Base-by-base conservation (phyloP, 495 filamentous ascomycete species). In the Penicillium nucicola region DNA sequence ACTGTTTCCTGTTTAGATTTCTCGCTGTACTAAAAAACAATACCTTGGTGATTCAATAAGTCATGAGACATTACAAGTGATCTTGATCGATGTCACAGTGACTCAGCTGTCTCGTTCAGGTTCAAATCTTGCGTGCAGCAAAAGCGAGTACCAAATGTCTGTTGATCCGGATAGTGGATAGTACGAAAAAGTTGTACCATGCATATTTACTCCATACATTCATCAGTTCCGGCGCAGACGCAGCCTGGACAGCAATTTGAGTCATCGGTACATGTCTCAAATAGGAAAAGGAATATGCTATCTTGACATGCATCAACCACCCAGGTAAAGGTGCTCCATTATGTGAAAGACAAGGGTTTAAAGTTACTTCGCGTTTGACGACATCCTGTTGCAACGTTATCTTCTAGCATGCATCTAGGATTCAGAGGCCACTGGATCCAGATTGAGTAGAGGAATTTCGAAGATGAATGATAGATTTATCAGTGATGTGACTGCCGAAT, bases 201-300 rank as follows among this genome's bases (percentile, higher is more conserved):
- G 33, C 41, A 38, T 30, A 45, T 49, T 35, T 48, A 45, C 55
- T 50, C 50, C 45, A 39, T 48, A 46, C 38, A 17, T 41, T 10
- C 15, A 18, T 25, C 23, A 6, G 23, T 22, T 35, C 18, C 23
- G 17, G 33, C 48, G 48, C 41, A 25, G 31, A 28, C 45, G 34
- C 46, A 39, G 56, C 49, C 47, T 18, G 15, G 36, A 62, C 46
- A 17, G 9, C 17, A 60, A 62, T 50, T 4, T 33, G 19, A 17
- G 43, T 36, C 20, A 37, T 8, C 14, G 10, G 19, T 34, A 20
- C 48, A 8, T 18, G 13, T 9, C 42, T 17, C 23, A 17, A 23
- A 17, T 15, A 6, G 14, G 12, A 39, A 5, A n/a, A 8, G 8
- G 14, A 8, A 14, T 34, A 5, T 15, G 8, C 15, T 36, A n/a